These are phyloP conservation scores for Lactarius sp. DNA, from an alignment of 768 basidiomycete species.

Conservation along the genomic window DNA sequence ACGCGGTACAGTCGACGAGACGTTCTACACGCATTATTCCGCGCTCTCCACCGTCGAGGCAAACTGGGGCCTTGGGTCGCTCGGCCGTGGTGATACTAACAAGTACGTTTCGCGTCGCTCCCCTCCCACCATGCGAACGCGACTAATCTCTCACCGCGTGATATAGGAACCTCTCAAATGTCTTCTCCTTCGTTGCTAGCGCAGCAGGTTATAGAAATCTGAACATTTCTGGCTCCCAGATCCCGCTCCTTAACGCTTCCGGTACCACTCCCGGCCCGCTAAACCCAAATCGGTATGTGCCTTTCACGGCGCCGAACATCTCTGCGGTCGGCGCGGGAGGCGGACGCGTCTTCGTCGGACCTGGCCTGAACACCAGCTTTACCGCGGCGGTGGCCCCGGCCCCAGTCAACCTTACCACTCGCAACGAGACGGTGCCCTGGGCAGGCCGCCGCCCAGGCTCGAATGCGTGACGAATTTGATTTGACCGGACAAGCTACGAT, in stretches of 20 bases:
- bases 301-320: slow-evolving; percentile 43
- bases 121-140: too few species aligned
- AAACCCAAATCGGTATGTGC: slow-evolving; percentile 38
- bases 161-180: slow-evolving; percentile 39
- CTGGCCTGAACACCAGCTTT: slow-evolving; percentile 35
- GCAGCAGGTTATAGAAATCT: slow-evolving; percentile 42
- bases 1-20: slow-evolving; percentile 44
- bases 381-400: slow-evolving; percentile 28
- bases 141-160: not conserved
- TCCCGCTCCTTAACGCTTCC: slow-evolving; percentile 38
- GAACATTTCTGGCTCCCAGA: slow-evolving; percentile 27
- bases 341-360: slow-evolving; percentile 38
- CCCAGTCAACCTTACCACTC: slow-evolving; percentile 40
- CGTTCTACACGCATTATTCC: slow-evolving; percentile 61
- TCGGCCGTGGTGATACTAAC: slow-evolving; percentile 56
- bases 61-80: slow-evolving; percentile 58
- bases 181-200: slow-evolving; percentile 48
- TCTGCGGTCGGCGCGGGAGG: slow-evolving; percentile 40
- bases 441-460: not conserved
- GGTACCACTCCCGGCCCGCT: slow-evolving; percentile 42
- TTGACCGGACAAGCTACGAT: too few species aligned
- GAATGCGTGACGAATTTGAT: not conserved
- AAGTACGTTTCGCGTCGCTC: slow-evolving; percentile 29
- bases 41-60: slow-evolving; percentile 49
- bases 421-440: slow-evolving; percentile 27